Percentiles rank a stretch among this genome's conserved stretches.
These are phyloP conservation scores for Avena atlantica DNA, from an alignment of 176 grass and related monocot species.

Conservation along the genomic window DNA sequence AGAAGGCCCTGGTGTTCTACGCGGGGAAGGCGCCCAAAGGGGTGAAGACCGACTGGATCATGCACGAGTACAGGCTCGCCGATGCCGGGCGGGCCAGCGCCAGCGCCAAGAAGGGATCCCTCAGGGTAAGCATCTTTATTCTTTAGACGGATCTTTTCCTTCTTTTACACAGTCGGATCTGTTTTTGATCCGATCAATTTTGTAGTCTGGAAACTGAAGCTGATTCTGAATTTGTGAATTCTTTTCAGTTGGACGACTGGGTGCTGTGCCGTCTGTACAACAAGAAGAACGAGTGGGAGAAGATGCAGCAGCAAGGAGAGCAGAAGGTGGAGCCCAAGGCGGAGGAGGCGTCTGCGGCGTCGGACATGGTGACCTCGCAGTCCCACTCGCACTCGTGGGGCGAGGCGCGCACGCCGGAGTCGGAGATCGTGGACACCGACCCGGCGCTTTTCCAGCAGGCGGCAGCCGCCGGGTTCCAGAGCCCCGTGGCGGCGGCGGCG, in stretches of 20 bases:
- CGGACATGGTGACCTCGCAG: constrained; percentile 52
- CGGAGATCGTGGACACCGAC: constrained; percentile 67
- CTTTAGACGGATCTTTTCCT: not conserved
- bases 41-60: constrained; percentile 92
- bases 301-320: constrained; percentile 55
- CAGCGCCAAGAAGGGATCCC: constrained; percentile 49
- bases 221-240: not conserved
- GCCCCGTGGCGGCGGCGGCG: constrained; percentile 19
- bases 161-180: too few relatives aligned
- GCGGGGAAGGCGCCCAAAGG: constrained; percentile 80
- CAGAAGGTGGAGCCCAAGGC: constrained; percentile 41
- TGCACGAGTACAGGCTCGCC: constrained; percentile 85
- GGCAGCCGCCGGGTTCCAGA: constrained; percentile 30
- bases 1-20: constrained; percentile 96
- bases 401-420: constrained; percentile 69
- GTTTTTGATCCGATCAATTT: too few relatives aligned
- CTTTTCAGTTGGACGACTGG: constrained; percentile 80
- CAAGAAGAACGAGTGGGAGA: constrained; percentile 94
- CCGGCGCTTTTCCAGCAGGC: constrained; percentile 33
- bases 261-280: constrained; percentile 84
- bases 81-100: constrained; percentile 42
- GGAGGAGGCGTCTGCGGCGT: constrained; percentile 10
- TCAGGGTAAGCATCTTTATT: constrained; percentile 39
- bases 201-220: not conserved
- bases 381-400: constrained; percentile 64